Evolutionary conservation across 148 eudicot species (phyloP), one percentile per base, ranked within the genome.

Genomic region (Chenopodium berlandieri): DNA sequence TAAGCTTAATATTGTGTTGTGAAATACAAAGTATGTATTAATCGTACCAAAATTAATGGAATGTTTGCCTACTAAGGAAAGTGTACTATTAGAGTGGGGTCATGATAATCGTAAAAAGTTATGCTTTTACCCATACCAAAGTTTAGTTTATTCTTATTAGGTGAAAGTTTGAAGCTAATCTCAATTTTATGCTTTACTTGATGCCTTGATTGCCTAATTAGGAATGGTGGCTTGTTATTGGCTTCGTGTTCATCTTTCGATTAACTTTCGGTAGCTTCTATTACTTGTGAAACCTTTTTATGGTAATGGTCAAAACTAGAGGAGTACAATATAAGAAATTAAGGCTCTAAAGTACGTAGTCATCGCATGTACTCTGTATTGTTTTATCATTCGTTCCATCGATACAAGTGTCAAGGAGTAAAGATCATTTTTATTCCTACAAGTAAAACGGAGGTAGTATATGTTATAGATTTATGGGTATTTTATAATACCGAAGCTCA

Each of bases 11-110:
- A 40, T 17, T 54, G 62, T 32, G 63, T 75, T 12, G 11, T 79
- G 82, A 71, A 60, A 31, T 31, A 27, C 30, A 27, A 27, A 27
- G n/a, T 12, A 56, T 71, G 47, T 6, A 37, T 4, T 37, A 37
- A 37, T 37, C 40, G 20, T 80, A 34, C 66, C 10, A 0, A 9
- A 72, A 72, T 22, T 44, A 44, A 46, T n/a, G 81, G 86, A 91
- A 89, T 86, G 88, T 80, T 86, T 88, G 89, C 23, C 8, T 72
- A 73, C 72, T 82, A 85, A 86, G 90, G 70, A 86, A 91, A 88
- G 85, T 71, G 44, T 30, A 71, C 48, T 52, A 34, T 27, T 72
- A 40, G 10, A 40, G 52, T 25, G 37, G 14, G 25, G 81, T 71
- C 40, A 79, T 80, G 58, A 47, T 23, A 14, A n/a, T n/a, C 37